These are phyloP conservation scores for Buxus sempervirens DNA, from an alignment of 164 flowering plant species.

Conservation along the genomic window DNA sequence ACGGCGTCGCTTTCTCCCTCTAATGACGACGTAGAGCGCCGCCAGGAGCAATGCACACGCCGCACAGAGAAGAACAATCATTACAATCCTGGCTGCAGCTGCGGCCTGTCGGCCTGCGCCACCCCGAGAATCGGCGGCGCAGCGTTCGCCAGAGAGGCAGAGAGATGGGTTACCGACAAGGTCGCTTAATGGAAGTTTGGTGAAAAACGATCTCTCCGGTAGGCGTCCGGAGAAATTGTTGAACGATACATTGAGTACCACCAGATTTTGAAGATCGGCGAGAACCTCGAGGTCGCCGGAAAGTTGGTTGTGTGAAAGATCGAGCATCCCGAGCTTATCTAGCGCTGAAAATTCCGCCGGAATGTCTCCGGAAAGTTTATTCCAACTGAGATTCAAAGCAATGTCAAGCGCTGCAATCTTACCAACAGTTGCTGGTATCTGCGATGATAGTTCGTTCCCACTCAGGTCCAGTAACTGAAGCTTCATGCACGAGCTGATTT, in stretches of 20 bases:
- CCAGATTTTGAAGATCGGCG: conserved; percentile 59
- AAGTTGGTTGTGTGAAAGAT: conserved; percentile 63
- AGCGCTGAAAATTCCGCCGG: conserved; percentile 55
- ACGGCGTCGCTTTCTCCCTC: conserved; percentile 21
- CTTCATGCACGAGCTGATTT: conserved; percentile 59
- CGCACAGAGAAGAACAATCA: conserved; percentile 54
- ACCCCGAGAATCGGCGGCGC: conserved; percentile 23
- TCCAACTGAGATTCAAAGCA: conserved; percentile 72
- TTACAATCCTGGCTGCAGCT: conserved; percentile 46
- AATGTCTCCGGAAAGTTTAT: conserved; percentile 56
- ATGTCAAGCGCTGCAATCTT: conserved; percentile 69
- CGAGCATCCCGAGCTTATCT: conserved; percentile 62
- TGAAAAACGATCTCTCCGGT: conserved; percentile 70
- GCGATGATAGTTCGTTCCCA: conserved; percentile 44
- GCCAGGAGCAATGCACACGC: conserved; percentile 55
- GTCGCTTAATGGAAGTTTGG: conserved; percentile 56
- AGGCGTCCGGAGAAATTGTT: conserved; percentile 70
- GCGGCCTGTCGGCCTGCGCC: conserved; percentile 19
- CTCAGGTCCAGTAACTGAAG: conserved; percentile 71
- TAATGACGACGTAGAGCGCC: conserved; percentile 50
- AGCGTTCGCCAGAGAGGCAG: conserved; percentile 46
- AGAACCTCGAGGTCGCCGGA: conserved; percentile 58
- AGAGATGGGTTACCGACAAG: conserved; percentile 58
- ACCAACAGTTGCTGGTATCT: conserved; percentile 58
- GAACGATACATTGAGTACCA: conserved; percentile 62